Base-by-base conservation (phyloP, 1,284 basidiomycete species). In the Hemileia vastatrix region DNA sequence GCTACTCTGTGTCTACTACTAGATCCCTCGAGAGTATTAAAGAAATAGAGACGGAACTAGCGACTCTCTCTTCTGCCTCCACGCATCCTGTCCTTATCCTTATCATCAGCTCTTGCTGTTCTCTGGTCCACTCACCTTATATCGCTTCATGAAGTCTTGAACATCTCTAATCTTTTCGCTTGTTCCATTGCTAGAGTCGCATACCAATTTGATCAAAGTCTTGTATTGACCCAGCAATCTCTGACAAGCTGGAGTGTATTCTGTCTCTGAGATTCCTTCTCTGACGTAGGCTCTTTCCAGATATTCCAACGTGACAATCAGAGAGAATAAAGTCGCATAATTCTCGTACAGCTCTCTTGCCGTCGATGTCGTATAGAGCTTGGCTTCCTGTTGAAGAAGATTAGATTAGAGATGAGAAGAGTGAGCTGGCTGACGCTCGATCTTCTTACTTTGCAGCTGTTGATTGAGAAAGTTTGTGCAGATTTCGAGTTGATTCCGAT, bases 201-300 rank as follows among this genome's bases (percentile, higher is more conserved):
- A 85, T 13, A 97, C 86, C 43, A 97, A 83, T 77, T 92, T 95
- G 68, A 92, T 80, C 83, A 94, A 87, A 1, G 90, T 95, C 83
- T 96, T 96, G 80, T 93, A 96, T 77, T 96, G 93, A 15, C 88
- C 89, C 9, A 97, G 77, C 18, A 97, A 78, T 48, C 89, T 82
- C 15, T 89, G 90, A 75, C 94, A 98, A 67, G 91, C 90, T 63
- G 91, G 92, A 63, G 91, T 91, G 77, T 97, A 97, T 80, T 96
- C 90, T 54, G 86, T 85, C 5, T 90, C 86, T n/a, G 84, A 86
- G 57, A 97, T 86, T 0, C 87, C 86, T 78, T 96, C 92, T 54
- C 92, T 83, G 32, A 97, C 87, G 76, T 96, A 97, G 3, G 92
- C 94, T 36, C 91, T 82, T 76, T 98, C 94, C 31, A 97, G 84